Evolutionary conservation across 1,284 basidiomycete genomes (phyloP), one percentile per base, ranked within the genome.

Genomic region (Cutaneotrichosporon mucoides): DNA sequence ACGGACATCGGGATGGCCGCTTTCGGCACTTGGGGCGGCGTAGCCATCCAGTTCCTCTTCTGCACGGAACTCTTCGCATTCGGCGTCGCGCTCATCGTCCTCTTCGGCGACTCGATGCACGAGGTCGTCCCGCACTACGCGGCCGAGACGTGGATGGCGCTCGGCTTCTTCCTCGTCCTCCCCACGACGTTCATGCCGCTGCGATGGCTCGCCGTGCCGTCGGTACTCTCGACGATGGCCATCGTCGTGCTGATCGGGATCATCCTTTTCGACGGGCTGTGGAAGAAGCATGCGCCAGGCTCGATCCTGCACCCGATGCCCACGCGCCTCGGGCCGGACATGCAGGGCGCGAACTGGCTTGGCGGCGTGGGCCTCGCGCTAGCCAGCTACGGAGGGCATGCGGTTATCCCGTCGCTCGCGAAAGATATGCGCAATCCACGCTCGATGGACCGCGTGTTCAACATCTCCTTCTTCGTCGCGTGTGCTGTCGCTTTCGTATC

Each of bases 381-480:
- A 88, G 90, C 91, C 16, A 93, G 94, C 83, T 95, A 96, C 69
- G 88, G 92, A 5, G 92, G 93, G 1, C 94, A 98, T 74, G 89
- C 92, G 10, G 90, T 95, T 42, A 88, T 97, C 52, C 94, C 94
- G 6, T 90, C 88, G 8, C 77, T 98, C 12, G 91, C 89, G 9
- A 83, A 87, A 66, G 94, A 98, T 75, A 97, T 98, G 93, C 79
- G 81, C 54, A 85, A 92, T 67, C 92, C 92, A 1, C 81, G 82
- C 41, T 81, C 87, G 63, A 96, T 95, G 71, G 84, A 90, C 73
- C 79, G 76, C 49, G 92, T 75, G 37, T 72, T 75, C 57, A 69
- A 76, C 59, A 61, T 62, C 48, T 71, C 76, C n/a, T 78, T 74
- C 63, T 46, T 35, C 6, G 43, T 61, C 38, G 87, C 94, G 2